phyloP scores from a whole-genome alignment of 345 rosid genomes.

The Chamaenerion angustifolium region DNA sequence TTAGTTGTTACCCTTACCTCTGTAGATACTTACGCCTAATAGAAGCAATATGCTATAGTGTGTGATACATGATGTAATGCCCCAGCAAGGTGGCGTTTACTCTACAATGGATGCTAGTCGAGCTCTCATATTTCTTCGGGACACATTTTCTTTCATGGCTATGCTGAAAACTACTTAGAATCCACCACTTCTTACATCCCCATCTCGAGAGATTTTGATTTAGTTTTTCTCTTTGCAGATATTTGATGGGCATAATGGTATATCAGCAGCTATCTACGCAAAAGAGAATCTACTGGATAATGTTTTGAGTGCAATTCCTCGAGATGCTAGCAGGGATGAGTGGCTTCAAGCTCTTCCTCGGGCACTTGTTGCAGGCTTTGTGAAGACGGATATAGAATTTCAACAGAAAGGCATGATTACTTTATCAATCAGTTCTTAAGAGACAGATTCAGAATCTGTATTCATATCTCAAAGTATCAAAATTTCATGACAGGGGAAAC shows the following conservation, averaged over 20 bases:
- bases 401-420: conserved; percentile 63
- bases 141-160: background rate
- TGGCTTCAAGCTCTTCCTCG: conserved; percentile 99
- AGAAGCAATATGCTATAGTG: background rate
- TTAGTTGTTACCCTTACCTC: background rate
- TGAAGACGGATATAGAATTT: conserved; percentile 96
- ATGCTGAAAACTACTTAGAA: too few species aligned
- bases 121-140: too few species aligned
- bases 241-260: conserved; percentile 97
- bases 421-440: background rate
- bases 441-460: conserved; percentile 8
- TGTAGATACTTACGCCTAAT: background rate
- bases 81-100: too few species aligned
- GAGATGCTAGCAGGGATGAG: conserved; percentile 54
- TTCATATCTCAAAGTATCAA: conserved; percentile 6
- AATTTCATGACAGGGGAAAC: conserved; percentile 66
- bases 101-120: too few species aligned
- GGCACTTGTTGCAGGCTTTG: conserved; percentile 95
- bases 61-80: too few species aligned
- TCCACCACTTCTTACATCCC: too few species aligned
- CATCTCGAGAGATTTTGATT: conserved; percentile 2
- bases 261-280: conserved; percentile 89
- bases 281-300: conserved; percentile 73
- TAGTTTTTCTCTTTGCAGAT: conserved; percentile 31
- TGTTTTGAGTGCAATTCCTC: conserved; percentile 89